Evolutionary conservation across 306 rosid genomes (phyloP).

Genomic region (Acacia acuminata): DNA sequence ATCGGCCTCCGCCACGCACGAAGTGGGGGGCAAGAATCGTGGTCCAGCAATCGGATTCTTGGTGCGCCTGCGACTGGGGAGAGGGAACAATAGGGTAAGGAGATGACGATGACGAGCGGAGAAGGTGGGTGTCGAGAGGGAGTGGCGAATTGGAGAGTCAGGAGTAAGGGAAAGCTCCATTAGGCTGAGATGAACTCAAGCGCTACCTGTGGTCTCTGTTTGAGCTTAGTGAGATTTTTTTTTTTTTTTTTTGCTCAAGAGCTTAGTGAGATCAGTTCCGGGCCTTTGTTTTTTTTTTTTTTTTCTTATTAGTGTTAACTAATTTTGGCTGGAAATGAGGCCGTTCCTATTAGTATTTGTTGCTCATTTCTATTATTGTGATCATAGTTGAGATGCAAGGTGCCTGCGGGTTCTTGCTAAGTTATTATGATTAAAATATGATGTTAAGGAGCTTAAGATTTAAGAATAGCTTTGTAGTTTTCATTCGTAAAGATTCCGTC

Average conservation of each 20-base stretch:
- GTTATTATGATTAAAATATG: too few relatives aligned
- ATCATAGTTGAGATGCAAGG: too few relatives aligned
- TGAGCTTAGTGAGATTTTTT: not conserved
- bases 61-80: not conserved
- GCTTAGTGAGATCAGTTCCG: not conserved
- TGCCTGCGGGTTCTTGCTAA: too few relatives aligned
- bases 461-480: not conserved
- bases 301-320: too few relatives aligned
- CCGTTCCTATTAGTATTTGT: not conserved
- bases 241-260: not conserved
- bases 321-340: not conserved
- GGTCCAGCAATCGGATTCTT: not conserved
- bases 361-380: not conserved
- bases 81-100: constrained; percentile 1
- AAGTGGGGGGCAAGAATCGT: constrained; percentile 1
- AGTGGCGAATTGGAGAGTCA: not conserved
- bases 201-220: not conserved
- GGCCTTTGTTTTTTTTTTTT: not conserved
- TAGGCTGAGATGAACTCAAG: not conserved
- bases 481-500: not conserved
- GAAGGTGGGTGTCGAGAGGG: not conserved
- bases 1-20: constrained; percentile 20
- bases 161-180: not conserved
- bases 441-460: not conserved
- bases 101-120: not conserved